phyloP scores from a whole-genome alignment of 805 yeast species.

The Candida tammaniensis region DNA sequence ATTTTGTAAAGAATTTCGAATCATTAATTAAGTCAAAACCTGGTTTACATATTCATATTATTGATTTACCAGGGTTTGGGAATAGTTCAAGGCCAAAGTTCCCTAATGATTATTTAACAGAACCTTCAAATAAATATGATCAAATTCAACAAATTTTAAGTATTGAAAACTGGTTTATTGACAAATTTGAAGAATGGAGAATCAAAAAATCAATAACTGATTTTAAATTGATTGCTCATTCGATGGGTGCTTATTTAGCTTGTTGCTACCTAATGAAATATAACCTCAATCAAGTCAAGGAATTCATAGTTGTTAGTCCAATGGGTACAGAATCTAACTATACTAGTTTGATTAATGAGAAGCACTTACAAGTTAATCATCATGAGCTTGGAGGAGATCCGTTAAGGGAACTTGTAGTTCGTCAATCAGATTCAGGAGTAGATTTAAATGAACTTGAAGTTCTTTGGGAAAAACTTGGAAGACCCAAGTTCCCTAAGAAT shows the following conservation, averaged over 20 bases:
- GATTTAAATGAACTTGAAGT: slow-evolving; percentile 15
- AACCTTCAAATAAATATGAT: slow-evolving; percentile 17
- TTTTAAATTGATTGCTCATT: slow-evolving; percentile 37
- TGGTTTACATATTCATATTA: slow-evolving; percentile 35
- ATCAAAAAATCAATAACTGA: slow-evolving; percentile 16
- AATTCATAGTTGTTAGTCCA: slow-evolving; percentile 34
- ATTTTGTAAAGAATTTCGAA: slow-evolving; percentile 38
- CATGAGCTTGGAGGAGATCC: slow-evolving; percentile 36
- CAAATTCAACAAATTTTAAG: slow-evolving; percentile 30
- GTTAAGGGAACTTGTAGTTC: slow-evolving; percentile 26
- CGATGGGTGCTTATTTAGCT: slow-evolving; percentile 43
- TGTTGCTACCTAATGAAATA: slow-evolving; percentile 41
- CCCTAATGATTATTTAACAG: slow-evolving; percentile 26
- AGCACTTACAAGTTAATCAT: slow-evolving; percentile 29
- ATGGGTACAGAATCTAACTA: slow-evolving; percentile 43
- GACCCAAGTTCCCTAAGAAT: slow-evolving; percentile 36
- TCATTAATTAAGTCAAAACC: slow-evolving; percentile 25
- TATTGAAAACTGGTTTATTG: slow-evolving; percentile 42
- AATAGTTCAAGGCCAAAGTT: slow-evolving; percentile 40
- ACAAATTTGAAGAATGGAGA: slow-evolving; percentile 38
- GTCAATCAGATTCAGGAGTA: slow-evolving; percentile 9
- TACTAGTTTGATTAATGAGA: slow-evolving; percentile 30
- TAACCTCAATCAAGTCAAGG: slow-evolving; percentile 23
- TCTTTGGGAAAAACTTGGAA: slow-evolving; percentile 34
- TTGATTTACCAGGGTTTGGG: slow-evolving; percentile 44